Conservation (phyloP, 352 stramenopile species). For the Pythium sp. region DNA sequence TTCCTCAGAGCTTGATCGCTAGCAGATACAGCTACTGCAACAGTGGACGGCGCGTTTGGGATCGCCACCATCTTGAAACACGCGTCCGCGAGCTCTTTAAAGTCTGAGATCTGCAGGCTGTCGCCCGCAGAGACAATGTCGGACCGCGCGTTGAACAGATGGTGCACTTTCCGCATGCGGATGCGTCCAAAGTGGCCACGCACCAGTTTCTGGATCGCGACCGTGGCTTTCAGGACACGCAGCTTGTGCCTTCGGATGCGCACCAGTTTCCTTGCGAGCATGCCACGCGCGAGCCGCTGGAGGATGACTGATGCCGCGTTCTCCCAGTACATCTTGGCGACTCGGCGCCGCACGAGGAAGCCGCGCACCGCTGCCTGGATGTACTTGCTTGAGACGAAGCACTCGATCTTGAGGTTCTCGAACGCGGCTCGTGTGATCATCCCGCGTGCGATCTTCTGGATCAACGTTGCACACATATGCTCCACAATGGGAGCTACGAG, state of each 20-base stretch:
- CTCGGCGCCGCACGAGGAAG: slow-evolving; percentile 58
- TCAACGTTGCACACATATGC: slow-evolving; percentile 71
- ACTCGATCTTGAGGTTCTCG: slow-evolving; percentile 59
- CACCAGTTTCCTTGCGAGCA: slow-evolving; percentile 42
- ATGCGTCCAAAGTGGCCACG: slow-evolving; percentile 56
- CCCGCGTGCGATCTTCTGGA: slow-evolving; percentile 73
- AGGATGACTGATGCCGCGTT: slow-evolving; percentile 54
- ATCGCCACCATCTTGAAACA: slow-evolving; percentile 55
- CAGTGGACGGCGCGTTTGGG: slow-evolving; percentile 19
- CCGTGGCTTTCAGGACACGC: slow-evolving; percentile 20
- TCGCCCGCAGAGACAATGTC: slow-evolving; percentile 21
- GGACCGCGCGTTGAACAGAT: slow-evolving; percentile 31
- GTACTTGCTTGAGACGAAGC: slow-evolving; percentile 67
- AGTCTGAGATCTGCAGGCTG: slow-evolving; percentile 32
- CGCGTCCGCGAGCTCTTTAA: slow-evolving; percentile 54
- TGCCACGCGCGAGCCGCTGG: slow-evolving; percentile 53
- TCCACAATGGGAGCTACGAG: slow-evolving; percentile 37
- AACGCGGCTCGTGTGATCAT: slow-evolving; percentile 63
- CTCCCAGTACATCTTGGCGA: slow-evolving; percentile 67
- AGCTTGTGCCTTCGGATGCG: slow-evolving; percentile 21
- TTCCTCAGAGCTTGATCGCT: slow-evolving; percentile 13
- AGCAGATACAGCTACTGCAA: background rate
- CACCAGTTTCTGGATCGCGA: slow-evolving; percentile 53
- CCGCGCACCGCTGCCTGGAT: slow-evolving; percentile 72
- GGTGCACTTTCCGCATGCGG: slow-evolving; percentile 55